Evolutionary conservation across 1,284 basidiomycete species (phyloP), one percentile per base, ranked within the genome.

Genomic region (Ceratobasidium sp.): DNA sequence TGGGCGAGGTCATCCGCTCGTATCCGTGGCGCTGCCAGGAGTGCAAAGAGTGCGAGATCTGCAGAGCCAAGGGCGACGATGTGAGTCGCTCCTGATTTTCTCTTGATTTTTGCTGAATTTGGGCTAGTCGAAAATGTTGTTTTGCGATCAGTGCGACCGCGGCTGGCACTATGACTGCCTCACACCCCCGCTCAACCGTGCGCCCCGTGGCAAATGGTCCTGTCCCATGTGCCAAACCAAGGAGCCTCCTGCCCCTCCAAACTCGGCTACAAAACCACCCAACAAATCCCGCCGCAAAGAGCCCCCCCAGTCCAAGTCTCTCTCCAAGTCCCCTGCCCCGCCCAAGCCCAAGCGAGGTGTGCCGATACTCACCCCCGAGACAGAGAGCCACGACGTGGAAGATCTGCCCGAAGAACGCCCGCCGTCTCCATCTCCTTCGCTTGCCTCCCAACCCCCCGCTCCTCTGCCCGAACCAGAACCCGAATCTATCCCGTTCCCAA

Each of bases 141-240:
- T 98, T 74, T 99, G 96, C 78, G 96, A 98, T 80, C 85, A 83
- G 58, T 99, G 96, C 77, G 96, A 99, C 81, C 83, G 94, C 81
- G 94, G 93, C 41, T 98, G 92, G 91, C 96, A 99, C 77, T 87
- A 89, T 80, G 86, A 90, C 74, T 98, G 95, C 78, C 82, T 98
- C 56, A 76, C 82, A 19, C 93, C 94, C 42, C 86, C 89, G 1
- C 79, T 94, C 16, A 80, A 82, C 64, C 81, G 85, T 71, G 81
- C 86, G 19, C 93, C 93, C 0, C 83, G 85, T 47, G 93, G 91
- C 72, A 82, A 81, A 76, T 90, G 90, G 90, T 82, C 84, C 74
- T 91, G 90, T 76, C 88, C 88, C 33, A 72, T 77, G 46, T 91
- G 90, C 73, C 33, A 36, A 4, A 80, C 81, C 30, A 77, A 76